Evolutionary conservation across 2,329 filamentous ascomycete genomes (phyloP), one percentile per base, ranked within the genome.

Genomic region (Macrophomina tecta): DNA sequence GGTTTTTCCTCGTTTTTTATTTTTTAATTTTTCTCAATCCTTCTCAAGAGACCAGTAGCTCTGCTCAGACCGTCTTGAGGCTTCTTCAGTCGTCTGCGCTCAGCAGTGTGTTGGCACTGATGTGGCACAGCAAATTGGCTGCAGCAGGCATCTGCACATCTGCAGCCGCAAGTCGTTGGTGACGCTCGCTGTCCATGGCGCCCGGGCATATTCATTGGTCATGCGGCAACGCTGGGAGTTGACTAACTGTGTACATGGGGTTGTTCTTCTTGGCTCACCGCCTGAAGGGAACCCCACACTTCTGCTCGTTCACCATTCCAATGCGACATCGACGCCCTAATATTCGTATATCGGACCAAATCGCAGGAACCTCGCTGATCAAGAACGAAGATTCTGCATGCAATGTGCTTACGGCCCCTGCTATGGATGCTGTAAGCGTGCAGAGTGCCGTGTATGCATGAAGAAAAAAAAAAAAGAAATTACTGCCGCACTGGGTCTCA

Each of bases 51-150:
- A 8, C 5, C 34, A 40, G 32, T 12, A 11, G 2, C 52, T 16
- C 49, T n/a, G 58, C 58, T 49, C 58, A 49, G 58, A 28, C 58
- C 58, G 36, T 8, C 28, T 36, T 38, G 14, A 14, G 32, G 11
- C 49, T 3, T 23, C n/a, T 28, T 9, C 11, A 30, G 5, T 11
- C 14, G 30, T 40, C 36, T 49, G 58, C 28, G 45, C 14, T 4
- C 5, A 14, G 6, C 30, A 38, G 38, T 62, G 58, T 30, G 58
- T 38, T 62, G 58, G 58, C 58, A 62, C 8, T 38, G 16, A 49
- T 49, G 58, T 38, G 58, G 58, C 58, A 49, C 58, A 49, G 58
- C 32, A 30, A 23, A 6, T 16, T 18, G 12, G n/a, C 42, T 18
- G 6, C 14, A 8, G 7, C n/a, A 23, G 12, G 6, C 28, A 11